Percentiles rank a stretch among this genome's conserved stretches.
Evolutionary conservation across 2,329 filamentous ascomycete species (phyloP).

Genomic region (Oidium heveae): DNA sequence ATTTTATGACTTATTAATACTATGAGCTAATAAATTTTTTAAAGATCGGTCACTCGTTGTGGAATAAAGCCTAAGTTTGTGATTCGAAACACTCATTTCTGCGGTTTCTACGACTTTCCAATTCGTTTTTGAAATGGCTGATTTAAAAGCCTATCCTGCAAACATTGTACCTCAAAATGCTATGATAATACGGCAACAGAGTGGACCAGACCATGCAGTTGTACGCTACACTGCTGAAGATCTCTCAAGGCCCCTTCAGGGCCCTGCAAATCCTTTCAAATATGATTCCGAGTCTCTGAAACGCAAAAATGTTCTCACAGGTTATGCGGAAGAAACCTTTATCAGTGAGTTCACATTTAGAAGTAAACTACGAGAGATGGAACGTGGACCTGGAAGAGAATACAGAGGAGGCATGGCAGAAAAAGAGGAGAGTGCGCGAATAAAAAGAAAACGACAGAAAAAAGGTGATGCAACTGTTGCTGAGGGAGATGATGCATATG

Average conservation of each 20-base stretch:
- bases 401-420: conserved; percentile 26
- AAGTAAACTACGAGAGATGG: conserved; percentile 61
- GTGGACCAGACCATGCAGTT: conserved; percentile 31
- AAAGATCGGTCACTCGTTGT: too few species aligned
- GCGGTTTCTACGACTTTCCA: background rate
- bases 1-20: too few species aligned
- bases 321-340: conserved; percentile 64
- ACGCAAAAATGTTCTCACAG: conserved; percentile 63
- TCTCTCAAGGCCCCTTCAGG: conserved; percentile 36
- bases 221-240: conserved; percentile 47
- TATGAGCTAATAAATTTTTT: too few species aligned
- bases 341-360: conserved; percentile 83
- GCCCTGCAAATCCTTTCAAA: conserved; percentile 54
- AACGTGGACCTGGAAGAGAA: conserved; percentile 34
- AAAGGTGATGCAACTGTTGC: conserved; percentile 68
- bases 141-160: conserved; percentile 37
- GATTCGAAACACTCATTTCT: background rate
- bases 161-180: conserved; percentile 41
- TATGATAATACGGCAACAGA: conserved; percentile 30
- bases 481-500: conserved; percentile 68
- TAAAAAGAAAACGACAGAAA: conserved; percentile 52
- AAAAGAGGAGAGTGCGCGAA: conserved; percentile 44
- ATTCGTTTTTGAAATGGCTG: conserved; percentile 22
- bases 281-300: conserved; percentile 34
- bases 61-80: too few species aligned